Base-by-base conservation (phyloP, 371 early-diverging fungal species). In the Lichtheimia ornata region DNA sequence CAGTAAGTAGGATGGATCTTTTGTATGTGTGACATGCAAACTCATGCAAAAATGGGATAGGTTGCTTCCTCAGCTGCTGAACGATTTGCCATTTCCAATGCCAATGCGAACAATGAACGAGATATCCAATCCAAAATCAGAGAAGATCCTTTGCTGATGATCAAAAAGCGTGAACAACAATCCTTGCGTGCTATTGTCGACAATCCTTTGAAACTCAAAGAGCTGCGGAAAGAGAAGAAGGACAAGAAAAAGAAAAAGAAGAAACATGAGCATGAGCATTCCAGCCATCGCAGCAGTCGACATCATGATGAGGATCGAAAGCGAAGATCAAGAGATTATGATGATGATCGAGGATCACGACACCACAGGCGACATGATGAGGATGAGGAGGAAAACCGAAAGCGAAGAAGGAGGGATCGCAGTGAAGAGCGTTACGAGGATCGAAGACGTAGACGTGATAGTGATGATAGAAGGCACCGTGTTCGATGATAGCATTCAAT, bases 131-230 rank as follows among this genome's bases (percentile, higher is more conserved):
- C 91, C 53, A 98, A 98, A 66, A 84, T 93, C 42, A 72, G 96
- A 51, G 97, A 97, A 65, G 98, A 98, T 72, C 97, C 98, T 9
- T 70, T 97, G 58, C 70, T 95, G 24, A 86, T 87, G 53, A 96
- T 98, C 62, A 92, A 92, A 67, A 79, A 85, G 53, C 82, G 90
- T 20, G 95, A 98, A 67, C 94, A 94, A 62, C 88, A 83, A 41
- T 86, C 90, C 9, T 65, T 96, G 61, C 86, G 94, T 53, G 81
- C 85, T 2, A 82, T 93, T 66, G 71, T 92, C 59, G 88, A 84
- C 55, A 94, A 94, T 61, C 94, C 94, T 4, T 59, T 89, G 28
- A 78, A 82, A 18, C 67, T 91, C 67, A 89, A 87, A 53, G 81
- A 88, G 25, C 61, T 91, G 5, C 66, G 62, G 50, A 71, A 71